A percentile compares a stretch with the other conserved stretches of the same genome.
Conservation (phyloP, 2,329 filamentous ascomycete genomes). For the Proliferodiscus dingleyae region DNA sequence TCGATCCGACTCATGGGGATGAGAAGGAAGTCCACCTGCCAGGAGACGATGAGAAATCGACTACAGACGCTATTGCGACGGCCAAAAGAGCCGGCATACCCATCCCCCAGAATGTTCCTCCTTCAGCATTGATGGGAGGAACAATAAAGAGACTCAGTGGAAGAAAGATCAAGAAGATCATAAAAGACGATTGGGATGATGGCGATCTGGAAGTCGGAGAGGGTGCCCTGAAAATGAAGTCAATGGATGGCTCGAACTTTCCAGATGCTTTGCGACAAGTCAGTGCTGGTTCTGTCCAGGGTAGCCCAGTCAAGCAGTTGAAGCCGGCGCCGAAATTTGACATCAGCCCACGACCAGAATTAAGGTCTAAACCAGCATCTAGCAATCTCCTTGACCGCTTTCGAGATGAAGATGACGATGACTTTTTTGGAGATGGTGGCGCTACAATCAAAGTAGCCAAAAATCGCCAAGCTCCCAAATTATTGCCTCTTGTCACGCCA, state of each 20-base stretch:
- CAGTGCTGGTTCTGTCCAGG: slow-evolving; percentile 41
- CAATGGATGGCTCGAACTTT: slow-evolving; percentile 54
- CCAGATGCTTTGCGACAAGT: slow-evolving; percentile 66
- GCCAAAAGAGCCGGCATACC: slow-evolving; percentile 89
- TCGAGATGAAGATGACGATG: slow-evolving; percentile 57
- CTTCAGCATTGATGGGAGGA: slow-evolving; percentile 84
- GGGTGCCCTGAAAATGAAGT: slow-evolving; percentile 58
- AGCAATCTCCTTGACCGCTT: slow-evolving; percentile 58
- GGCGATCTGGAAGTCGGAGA: slow-evolving; percentile 66
- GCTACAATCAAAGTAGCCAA: slow-evolving; percentile 67
- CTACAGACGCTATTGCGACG: slow-evolving; percentile 77
- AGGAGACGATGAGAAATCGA: slow-evolving; percentile 79
- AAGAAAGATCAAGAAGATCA: slow-evolving; percentile 64
- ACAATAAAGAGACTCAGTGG: slow-evolving; percentile 87
- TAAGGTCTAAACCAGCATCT: slow-evolving; percentile 23
- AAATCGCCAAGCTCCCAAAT: slow-evolving; percentile 46
- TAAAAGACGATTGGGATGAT: slow-evolving; percentile 78
- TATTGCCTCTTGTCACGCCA: slow-evolving; percentile 49
- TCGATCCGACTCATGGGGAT: slow-evolving; percentile 69
- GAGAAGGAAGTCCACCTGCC: slow-evolving; percentile 84
- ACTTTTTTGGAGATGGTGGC: slow-evolving; percentile 58
- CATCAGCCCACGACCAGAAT: slow-evolving; percentile 20
- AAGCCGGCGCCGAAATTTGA: slow-evolving; percentile 30
- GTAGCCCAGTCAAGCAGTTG: slow-evolving; percentile 47
- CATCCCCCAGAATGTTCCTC: slow-evolving; percentile 78